These are phyloP conservation scores for Zygosaccharomyces pseudobailii DNA, from an alignment of 1,139 yeast genomes.

Conservation along the genomic window DNA sequence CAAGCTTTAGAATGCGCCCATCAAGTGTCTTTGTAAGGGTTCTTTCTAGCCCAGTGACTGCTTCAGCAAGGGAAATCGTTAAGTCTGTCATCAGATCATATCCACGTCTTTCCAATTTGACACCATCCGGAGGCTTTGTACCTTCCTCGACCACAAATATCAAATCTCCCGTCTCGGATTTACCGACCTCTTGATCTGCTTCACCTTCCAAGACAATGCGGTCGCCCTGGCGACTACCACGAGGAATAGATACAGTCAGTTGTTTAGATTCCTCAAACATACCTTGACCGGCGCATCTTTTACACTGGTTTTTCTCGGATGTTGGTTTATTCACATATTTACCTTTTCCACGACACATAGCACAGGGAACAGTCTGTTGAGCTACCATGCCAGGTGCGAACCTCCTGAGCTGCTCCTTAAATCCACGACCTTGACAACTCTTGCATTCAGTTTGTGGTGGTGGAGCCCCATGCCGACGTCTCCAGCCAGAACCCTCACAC, in stretches of 20 bases:
- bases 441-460: slow-evolving; percentile 59
- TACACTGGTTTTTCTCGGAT: slow-evolving; percentile 66
- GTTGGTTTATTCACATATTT: slow-evolving; percentile 42
- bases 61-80: slow-evolving; percentile 67
- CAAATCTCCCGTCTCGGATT: slow-evolving; percentile 67
- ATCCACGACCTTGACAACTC: slow-evolving; percentile 72
- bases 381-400: slow-evolving; percentile 76
- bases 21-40: slow-evolving; percentile 73
- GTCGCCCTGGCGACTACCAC: slow-evolving; percentile 65
- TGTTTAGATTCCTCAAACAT: slow-evolving; percentile 64
- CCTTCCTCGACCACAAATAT: slow-evolving; percentile 52
- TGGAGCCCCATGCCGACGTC: slow-evolving; percentile 37
- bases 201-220: slow-evolving; percentile 58
- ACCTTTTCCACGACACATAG: slow-evolving; percentile 71
- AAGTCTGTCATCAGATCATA: slow-evolving; percentile 60
- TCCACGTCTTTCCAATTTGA: slow-evolving; percentile 53
- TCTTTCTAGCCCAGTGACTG: slow-evolving; percentile 71
- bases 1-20: slow-evolving; percentile 62
- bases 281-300: slow-evolving; percentile 64
- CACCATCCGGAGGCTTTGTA: slow-evolving; percentile 13
- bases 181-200: slow-evolving; percentile 76
- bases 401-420: slow-evolving; percentile 53
- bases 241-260: slow-evolving; percentile 70
- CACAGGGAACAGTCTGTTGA: slow-evolving; percentile 59
- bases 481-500: slow-evolving; percentile 69